Base-by-base conservation (phyloP, 2,329 filamentous ascomycete genomes). In the Pseudogymnoascus sp. region DNA sequence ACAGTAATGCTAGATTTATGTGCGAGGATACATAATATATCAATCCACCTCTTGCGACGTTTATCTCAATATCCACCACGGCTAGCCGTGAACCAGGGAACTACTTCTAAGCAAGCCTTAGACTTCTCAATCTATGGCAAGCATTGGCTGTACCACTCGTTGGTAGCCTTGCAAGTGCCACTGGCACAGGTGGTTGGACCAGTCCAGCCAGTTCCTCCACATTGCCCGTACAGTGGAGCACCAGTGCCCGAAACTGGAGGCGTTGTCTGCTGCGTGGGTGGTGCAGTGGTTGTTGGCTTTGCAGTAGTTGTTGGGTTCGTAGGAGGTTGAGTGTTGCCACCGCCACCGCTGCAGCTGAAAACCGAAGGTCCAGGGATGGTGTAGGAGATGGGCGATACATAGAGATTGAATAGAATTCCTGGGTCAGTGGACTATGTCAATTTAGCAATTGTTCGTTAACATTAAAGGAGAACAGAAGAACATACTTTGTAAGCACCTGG, bases 341-440 rank as follows among this genome's bases (percentile, higher is more conserved):
- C 58, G 6, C 38, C 44, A 12, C 44, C 44, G n/a, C 44, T 33
- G 29, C 44, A 59, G 59, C 29, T 61, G 36, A 73, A 77, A 61
- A 77, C 72, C 10, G 68, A 68, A 59, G 77, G 77, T n/a, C 77
- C 77, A 35, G 77, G 77, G 61, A 76, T 74, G 8, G 72, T 71
- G 70, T 79, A 79, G 59, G 68, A 73, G 62, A 70, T 67, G 59
- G 63, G 38, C 31, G 60, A 38, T 60, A 67, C 65, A 71, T 79
- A 79, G 65, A 78, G 68, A 70, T 78, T 70, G 70, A 77, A 78
- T 3, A 74, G 66, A 59, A 79, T 70, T 63, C 76, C 75, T 7
- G 73, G 66, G 63, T 77, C 75, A 25, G 66, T 70, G 62, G 73
- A 70, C 31, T 66, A 71, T 71, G 78, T 78, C 13, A 61, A 59